Conservation (phyloP, 176 grass and related monocot genomes). For the Ensete glaucum region DNA sequence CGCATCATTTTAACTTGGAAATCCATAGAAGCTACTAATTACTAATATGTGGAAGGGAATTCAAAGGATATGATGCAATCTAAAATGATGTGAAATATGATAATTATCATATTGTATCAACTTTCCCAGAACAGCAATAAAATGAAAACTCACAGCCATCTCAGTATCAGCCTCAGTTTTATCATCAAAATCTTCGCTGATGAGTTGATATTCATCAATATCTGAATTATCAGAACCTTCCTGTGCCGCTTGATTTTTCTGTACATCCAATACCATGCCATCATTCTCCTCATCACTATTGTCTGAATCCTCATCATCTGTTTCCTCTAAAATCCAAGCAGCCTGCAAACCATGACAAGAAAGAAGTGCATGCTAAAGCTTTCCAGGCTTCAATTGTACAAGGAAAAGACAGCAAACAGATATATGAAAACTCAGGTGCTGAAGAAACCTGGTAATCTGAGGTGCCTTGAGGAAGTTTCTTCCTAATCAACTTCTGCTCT, state of each 20-base stretch:
- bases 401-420: background rate
- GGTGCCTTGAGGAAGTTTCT: constrained; percentile 77
- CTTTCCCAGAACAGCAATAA: background rate
- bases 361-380: background rate
- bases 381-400: background rate
- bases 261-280: constrained; percentile 72
- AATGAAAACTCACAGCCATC: constrained; percentile 69
- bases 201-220: constrained; percentile 45
- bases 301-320: constrained; percentile 57
- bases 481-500: constrained; percentile 52
- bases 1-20: too few relatives aligned
- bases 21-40: too few relatives aligned
- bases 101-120: too few relatives aligned
- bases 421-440: background rate
- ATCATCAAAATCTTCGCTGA: constrained; percentile 61
- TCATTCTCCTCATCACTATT: constrained; percentile 37
- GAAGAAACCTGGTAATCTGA: constrained; percentile 86
- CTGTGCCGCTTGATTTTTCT: constrained; percentile 24
- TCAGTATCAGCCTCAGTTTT: constrained; percentile 64
- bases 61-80: background rate
- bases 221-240: constrained; percentile 47
- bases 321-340: constrained; percentile 87
- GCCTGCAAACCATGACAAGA: constrained; percentile 38
- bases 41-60: background rate
- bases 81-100: background rate